A percentile compares a stretch with the other conserved stretches of the same genome.
Evolutionary conservation across 139 green algal genomes (phyloP).

Genomic region (Asterochloris erici): DNA sequence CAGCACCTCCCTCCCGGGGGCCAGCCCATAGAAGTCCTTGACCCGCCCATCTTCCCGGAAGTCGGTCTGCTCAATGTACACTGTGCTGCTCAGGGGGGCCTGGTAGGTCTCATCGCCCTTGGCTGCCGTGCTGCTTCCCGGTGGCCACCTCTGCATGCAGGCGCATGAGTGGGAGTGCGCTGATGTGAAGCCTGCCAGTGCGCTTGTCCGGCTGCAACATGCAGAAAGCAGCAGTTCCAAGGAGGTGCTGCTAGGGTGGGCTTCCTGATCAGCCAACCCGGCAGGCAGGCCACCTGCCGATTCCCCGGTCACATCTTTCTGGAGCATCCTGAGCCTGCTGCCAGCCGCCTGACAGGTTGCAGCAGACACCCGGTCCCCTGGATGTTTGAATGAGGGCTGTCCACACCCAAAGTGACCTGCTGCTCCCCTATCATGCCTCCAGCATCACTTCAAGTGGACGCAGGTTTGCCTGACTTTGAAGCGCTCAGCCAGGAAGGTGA

Average conservation of each 20-base stretch:
- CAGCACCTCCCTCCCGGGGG: conserved; percentile 91
- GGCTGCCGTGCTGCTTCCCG: not conserved
- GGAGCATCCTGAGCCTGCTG: no score
- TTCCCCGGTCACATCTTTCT: no score
- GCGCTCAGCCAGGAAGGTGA: no score
- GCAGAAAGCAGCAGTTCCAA: not conserved
- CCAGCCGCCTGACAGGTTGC: no score
- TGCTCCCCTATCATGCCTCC: no score
- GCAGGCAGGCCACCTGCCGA: no score
- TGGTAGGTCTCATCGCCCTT: conserved; percentile 48
- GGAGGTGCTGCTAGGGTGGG: not conserved
- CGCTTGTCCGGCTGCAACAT: not conserved
- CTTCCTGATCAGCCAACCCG: not conserved
- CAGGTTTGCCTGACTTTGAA: no score
- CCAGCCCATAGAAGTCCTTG: conserved; percentile 91
- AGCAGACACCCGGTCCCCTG: no score
- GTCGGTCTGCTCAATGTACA: conserved; percentile 96
- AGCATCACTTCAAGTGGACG: no score
- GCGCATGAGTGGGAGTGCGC: conserved; percentile 55
- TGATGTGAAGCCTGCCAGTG: conserved; percentile 17
- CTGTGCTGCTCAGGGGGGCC: conserved; percentile 71
- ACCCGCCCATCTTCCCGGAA: conserved; percentile 88
- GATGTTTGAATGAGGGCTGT: no score
- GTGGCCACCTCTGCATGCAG: not conserved
- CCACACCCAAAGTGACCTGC: no score